Percentiles rank a stretch among this genome's conserved stretches.
These are phyloP conservation scores for Scedosporium boydii DNA, from an alignment of 2,329 filamentous ascomycete species.

Conservation along the genomic window DNA sequence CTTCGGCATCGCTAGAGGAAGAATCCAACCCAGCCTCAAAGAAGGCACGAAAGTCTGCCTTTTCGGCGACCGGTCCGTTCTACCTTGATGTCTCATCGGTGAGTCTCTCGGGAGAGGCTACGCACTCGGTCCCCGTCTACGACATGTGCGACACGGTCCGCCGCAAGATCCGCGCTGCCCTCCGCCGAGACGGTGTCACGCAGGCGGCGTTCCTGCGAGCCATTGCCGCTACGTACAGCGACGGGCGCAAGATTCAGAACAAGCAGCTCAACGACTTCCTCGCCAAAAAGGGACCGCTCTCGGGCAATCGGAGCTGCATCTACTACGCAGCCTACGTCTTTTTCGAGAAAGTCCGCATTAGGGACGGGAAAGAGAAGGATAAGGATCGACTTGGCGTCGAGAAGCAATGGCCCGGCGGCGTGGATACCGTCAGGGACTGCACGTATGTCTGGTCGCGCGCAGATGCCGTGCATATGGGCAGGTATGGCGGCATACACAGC, in stretches of 20 bases:
- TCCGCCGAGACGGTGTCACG: slow-evolving; percentile 36
- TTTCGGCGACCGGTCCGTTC: slow-evolving; percentile 26
- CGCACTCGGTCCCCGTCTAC: slow-evolving; percentile 35
- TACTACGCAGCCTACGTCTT: slow-evolving; percentile 48
- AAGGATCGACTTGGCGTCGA: slow-evolving; percentile 45
- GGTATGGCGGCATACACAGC: slow-evolving; percentile 13
- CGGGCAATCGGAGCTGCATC: slow-evolving; percentile 36
- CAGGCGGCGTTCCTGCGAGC: slow-evolving; percentile 42
- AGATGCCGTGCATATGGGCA: slow-evolving; percentile 10
- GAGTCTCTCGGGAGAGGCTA: slow-evolving; percentile 35
- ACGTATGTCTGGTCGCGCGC: slow-evolving; percentile 7
- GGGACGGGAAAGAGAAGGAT: slow-evolving; percentile 39
- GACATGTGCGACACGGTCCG: slow-evolving; percentile 50
- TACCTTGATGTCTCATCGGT: slow-evolving; percentile 15
- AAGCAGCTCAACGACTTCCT: slow-evolving; percentile 40
- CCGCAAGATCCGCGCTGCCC: slow-evolving; percentile 39
- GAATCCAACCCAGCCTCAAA: slow-evolving; percentile 15
- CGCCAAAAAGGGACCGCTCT: slow-evolving; percentile 33
- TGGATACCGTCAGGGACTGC: slow-evolving; percentile 13
- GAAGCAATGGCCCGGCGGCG: slow-evolving; percentile 16
- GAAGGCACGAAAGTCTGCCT: slow-evolving; percentile 15
- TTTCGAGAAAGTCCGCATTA: slow-evolving; percentile 49
- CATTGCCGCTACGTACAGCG: slow-evolving; percentile 30
- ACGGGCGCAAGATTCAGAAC: slow-evolving; percentile 27
- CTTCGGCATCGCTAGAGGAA: slow-evolving; percentile 13